A percentile compares a stretch with the other conserved stretches of the same genome.
Evolutionary conservation across 306 rosid species (phyloP).

Genomic region (Cucumis hystrix): DNA sequence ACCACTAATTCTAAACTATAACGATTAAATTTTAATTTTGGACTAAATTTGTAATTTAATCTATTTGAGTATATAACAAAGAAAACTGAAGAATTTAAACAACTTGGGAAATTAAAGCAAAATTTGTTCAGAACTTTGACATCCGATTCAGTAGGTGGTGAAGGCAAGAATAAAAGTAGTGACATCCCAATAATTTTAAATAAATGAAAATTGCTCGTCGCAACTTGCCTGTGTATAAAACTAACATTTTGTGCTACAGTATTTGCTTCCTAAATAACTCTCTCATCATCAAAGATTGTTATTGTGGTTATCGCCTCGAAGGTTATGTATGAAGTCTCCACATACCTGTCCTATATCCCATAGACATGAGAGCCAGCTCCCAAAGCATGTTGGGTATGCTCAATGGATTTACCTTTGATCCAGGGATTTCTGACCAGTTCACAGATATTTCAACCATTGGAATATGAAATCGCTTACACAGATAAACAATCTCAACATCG

Average conservation of each 20-base stretch:
- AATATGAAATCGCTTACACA: slow-evolving; percentile 58
- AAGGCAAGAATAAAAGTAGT: background rate
- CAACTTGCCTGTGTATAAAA: background rate
- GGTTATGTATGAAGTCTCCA: slow-evolving; percentile 46
- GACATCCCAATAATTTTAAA: background rate
- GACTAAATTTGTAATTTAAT: too few relatives aligned
- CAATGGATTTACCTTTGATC: slow-evolving; percentile 82
- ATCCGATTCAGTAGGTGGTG: background rate
- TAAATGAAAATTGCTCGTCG: background rate
- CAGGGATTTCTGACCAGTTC: slow-evolving; percentile 98
- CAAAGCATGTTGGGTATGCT: slow-evolving; percentile 98
- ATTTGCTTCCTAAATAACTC: background rate
- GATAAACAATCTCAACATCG: slow-evolving; percentile 76
- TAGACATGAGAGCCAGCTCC: slow-evolving; percentile 89
- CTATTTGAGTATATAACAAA: background rate
- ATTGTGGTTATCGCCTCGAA: background rate
- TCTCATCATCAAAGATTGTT: background rate
- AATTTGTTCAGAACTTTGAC: background rate
- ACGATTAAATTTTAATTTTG: too few relatives aligned
- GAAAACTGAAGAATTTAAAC: background rate
- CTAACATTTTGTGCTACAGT: background rate
- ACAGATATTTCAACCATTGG: slow-evolving; percentile 82
- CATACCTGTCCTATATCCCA: slow-evolving; percentile 75
- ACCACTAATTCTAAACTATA: too few relatives aligned
- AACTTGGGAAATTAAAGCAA: background rate